Evolutionary conservation across 176 grass and related monocot species (phyloP).

Genomic region (Carex parvula): DNA sequence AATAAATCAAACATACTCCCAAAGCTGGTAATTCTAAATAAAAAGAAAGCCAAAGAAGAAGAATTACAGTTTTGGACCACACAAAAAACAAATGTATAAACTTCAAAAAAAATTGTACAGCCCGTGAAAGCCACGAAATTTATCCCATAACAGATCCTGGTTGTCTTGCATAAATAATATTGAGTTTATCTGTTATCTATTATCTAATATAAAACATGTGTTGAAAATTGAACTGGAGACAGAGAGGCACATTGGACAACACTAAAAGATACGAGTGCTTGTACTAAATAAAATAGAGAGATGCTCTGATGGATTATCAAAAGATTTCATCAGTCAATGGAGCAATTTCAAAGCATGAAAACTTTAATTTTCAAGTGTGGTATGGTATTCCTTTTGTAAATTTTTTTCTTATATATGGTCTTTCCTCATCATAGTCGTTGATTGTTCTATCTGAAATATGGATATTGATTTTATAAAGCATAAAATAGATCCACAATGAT

Average conservation of each 20-base stretch:
- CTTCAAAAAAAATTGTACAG: neutral
- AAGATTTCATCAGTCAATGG: neutral
- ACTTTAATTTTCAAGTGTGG: neutral
- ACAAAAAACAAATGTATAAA: neutral
- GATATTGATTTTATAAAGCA: too few species aligned
- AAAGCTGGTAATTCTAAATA: neutral
- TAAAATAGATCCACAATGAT: too few species aligned
- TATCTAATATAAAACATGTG: neutral
- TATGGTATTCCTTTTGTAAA: too few species aligned
- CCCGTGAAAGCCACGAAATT: neutral
- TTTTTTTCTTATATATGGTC: too few species aligned
- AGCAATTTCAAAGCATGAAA: neutral
- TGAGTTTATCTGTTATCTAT: neutral
- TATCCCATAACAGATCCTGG: neutral
- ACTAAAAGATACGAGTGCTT: neutral
- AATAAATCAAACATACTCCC: neutral
- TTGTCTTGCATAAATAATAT: neutral
- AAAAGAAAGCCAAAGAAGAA: neutral
- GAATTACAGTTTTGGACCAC: neutral
- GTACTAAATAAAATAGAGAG: neutral
- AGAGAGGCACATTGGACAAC: constrained; percentile 3
- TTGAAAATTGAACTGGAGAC: neutral
- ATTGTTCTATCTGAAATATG: too few species aligned
- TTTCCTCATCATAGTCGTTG: too few species aligned
- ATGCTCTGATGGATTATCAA: neutral